Evolutionary conservation across 495 filamentous ascomycete genomes (phyloP).

Genomic region (Neurospora tetrasperma): DNA sequence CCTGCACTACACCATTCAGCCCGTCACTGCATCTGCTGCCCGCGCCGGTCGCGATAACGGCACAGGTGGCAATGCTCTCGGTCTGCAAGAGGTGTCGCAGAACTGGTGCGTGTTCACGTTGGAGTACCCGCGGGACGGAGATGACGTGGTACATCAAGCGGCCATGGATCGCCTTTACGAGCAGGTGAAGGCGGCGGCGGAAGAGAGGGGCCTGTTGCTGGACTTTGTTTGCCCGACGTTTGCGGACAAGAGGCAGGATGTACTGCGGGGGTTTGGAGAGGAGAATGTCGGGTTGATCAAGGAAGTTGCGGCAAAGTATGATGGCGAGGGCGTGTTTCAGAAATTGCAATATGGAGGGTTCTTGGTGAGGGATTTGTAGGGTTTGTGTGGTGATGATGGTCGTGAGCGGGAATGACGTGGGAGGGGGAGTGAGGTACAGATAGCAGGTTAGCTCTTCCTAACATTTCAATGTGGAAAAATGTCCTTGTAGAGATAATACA

Average conservation of each 20-base stretch:
- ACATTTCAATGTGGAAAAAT: fast-evolving
- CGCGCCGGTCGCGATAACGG: conserved; percentile 28
- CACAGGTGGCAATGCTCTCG: conserved; percentile 44
- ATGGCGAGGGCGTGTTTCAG: conserved; percentile 42
- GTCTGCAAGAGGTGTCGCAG: conserved; percentile 30
- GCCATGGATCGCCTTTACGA: background rate
- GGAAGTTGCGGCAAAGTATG: conserved; percentile 35
- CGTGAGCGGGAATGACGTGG: background rate
- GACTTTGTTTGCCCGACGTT: conserved; percentile 31
- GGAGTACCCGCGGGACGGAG: background rate
- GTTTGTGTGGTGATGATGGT: background rate
- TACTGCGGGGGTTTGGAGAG: conserved; percentile 38
- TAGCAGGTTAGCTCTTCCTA: background rate
- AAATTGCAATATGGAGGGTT: conserved; percentile 29
- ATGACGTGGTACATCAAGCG: background rate
- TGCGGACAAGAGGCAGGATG: conserved; percentile 32
- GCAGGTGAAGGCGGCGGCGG: conserved; percentile 11
- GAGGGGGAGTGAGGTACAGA: background rate
- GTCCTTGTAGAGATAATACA: background rate
- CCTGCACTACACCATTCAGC: conserved; percentile 29
- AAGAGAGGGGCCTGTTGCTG: conserved; percentile 14
- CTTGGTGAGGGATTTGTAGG: background rate
- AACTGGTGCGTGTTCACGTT: conserved; percentile 15
- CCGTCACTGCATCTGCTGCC: conserved; percentile 36
- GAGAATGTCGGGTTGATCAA: conserved; percentile 30